Percentiles rank a stretch among this genome's conserved stretches.
Conservation (phyloP, 2,329 filamentous ascomycete species). For the Fusarium transvaalense region DNA sequence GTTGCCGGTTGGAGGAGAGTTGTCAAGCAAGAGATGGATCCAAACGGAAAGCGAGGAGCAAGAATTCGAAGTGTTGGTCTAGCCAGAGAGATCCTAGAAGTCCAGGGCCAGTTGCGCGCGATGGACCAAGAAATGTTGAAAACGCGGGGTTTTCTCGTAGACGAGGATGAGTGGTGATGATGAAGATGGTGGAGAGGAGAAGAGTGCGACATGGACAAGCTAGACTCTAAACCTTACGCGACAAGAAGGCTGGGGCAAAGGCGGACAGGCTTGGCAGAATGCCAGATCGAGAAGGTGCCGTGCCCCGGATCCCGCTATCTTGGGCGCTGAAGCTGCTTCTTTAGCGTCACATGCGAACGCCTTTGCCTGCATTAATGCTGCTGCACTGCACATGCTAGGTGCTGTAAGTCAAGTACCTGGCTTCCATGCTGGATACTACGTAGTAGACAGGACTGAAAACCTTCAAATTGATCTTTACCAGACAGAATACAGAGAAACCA, state of each 20-base stretch:
- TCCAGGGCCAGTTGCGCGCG: conserved; percentile 45
- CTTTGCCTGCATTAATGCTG: conserved; percentile 34
- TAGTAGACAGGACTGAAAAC: conserved; percentile 4
- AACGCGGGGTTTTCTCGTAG: conserved; percentile 32
- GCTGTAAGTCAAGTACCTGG: not conserved
- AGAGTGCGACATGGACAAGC: conserved; percentile 40
- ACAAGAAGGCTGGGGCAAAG: conserved; percentile 47
- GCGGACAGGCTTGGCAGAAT: conserved; percentile 50
- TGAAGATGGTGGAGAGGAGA: conserved; percentile 46
- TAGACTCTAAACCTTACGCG: conserved; percentile 37
- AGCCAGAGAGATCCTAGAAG: conserved; percentile 37
- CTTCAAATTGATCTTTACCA: not conserved
- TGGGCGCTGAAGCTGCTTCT: conserved; percentile 24
- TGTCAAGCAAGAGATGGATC: conserved; percentile 32
- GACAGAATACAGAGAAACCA: conserved; percentile 1
- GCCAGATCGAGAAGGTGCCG: conserved; percentile 42
- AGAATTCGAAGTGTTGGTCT: conserved; percentile 24
- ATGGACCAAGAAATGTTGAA: conserved; percentile 40
- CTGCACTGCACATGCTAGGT: conserved; percentile 7
- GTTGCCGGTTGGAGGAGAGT: conserved; percentile 52
- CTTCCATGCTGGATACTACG: conserved; percentile 2
- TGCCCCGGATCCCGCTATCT: conserved; percentile 32
- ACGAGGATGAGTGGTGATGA: conserved; percentile 26
- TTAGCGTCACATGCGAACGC: conserved; percentile 44
- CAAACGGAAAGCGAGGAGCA: conserved; percentile 22